These are phyloP conservation scores for Podaxis rugospora DNA, from an alignment of 768 basidiomycete genomes.

Conservation along the genomic window DNA sequence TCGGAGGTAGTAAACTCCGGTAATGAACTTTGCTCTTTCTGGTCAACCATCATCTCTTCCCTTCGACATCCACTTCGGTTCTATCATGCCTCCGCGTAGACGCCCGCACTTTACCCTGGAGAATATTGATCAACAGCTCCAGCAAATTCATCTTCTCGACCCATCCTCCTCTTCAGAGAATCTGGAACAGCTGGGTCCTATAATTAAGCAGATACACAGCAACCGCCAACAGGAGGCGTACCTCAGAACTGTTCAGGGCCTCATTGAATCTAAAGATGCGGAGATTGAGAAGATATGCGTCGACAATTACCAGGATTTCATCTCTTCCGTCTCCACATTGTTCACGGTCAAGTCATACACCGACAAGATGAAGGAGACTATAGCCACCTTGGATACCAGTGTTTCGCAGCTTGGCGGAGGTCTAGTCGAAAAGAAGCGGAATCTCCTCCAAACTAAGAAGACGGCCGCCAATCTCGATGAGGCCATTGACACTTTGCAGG, in stretches of 20 bases:
- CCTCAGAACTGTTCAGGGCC: slow-evolving; percentile 77
- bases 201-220: slow-evolving; percentile 90
- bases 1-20: slow-evolving; percentile 23
- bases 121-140: slow-evolving; percentile 83
- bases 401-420: slow-evolving; percentile 85
- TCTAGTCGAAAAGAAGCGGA: slow-evolving; percentile 91
- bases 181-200: slow-evolving; percentile 90
- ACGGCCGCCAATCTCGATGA: slow-evolving; percentile 95
- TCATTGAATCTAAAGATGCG: slow-evolving; percentile 90
- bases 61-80: slow-evolving; percentile 18
- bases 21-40: slow-evolving; percentile 15
- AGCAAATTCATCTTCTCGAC: slow-evolving; percentile 88
- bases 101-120: slow-evolving; percentile 76
- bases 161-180: slow-evolving; percentile 89
- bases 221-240: slow-evolving; percentile 87
- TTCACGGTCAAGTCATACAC: slow-evolving; percentile 96
- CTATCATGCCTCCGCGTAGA: slow-evolving; percentile 71
- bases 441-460: slow-evolving; percentile 84
- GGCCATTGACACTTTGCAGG: slow-evolving; percentile 92
- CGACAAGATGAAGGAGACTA: slow-evolving; percentile 87
- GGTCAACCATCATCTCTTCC: slow-evolving; percentile 12
- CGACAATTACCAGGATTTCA: slow-evolving; percentile 98
- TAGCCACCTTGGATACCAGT: slow-evolving; percentile 81
- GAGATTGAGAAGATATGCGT: slow-evolving; percentile 96
- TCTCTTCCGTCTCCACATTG: slow-evolving; percentile 93